Conservation (phyloP, 2,329 filamentous ascomycete species). For the Fusarium newnesense region DNA sequence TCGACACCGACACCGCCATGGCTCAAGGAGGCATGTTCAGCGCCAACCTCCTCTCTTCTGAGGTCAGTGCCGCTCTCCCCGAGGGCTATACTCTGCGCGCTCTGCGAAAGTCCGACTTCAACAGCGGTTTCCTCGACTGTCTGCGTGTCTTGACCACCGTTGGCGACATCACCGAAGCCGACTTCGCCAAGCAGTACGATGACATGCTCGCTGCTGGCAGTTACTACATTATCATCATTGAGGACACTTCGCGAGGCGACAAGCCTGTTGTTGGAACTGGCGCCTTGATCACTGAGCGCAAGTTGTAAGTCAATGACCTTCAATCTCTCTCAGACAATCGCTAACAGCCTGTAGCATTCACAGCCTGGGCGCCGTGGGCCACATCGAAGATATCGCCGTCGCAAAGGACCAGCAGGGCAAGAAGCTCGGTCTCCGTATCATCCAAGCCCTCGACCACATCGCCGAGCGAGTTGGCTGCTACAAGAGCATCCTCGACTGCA, state of each 20-base stretch:
- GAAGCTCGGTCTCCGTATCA: constrained; percentile 91
- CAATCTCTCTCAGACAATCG: not conserved
- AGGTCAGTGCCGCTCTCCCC: constrained; percentile 78
- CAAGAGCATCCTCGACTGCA: constrained; percentile 97
- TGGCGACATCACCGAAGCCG: constrained; percentile 80
- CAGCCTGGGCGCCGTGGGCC: constrained; percentile 83
- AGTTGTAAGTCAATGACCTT: constrained; percentile 75
- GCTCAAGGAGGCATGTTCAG: constrained; percentile 76
- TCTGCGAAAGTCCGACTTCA: constrained; percentile 80
- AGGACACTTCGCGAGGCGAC: constrained; percentile 69
- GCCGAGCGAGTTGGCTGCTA: constrained; percentile 93
- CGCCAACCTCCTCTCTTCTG: constrained; percentile 78
- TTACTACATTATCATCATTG: constrained; percentile 89
- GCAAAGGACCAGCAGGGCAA: constrained; percentile 96
- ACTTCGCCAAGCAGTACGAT: constrained; percentile 83
- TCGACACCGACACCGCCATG: constrained; percentile 41
- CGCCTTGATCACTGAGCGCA: constrained; percentile 89
- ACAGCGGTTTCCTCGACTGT: constrained; percentile 87
- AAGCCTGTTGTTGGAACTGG: constrained; percentile 87
- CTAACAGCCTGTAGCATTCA: constrained; percentile 69
- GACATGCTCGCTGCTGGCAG: constrained; percentile 80
- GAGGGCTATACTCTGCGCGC: constrained; percentile 85
- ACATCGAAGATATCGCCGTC: constrained; percentile 98
- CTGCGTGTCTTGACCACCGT: constrained; percentile 92
- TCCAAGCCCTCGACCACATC: constrained; percentile 91